Base-by-base conservation (phyloP, 331 rosid species). In the Arachis monticola region DNA sequence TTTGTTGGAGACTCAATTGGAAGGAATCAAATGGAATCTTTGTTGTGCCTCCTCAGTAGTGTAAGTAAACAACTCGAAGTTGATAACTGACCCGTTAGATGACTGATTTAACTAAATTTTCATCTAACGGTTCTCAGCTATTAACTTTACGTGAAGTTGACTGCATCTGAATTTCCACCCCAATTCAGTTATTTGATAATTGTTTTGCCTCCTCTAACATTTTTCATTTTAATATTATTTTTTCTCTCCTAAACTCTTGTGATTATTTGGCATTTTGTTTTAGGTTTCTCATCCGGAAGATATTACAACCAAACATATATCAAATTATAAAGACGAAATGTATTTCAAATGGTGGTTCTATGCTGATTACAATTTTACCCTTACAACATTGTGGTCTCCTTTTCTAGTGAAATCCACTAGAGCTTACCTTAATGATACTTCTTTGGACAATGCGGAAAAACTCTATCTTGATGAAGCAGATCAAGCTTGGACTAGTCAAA, bases 1-100 rank as follows among this genome's bases (percentile, higher is more conserved):
- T 91, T 91, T 72, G 84, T 89, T 51, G 94, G 97, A 10, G 97
- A 91, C 67, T 91, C 97, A 0, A 89, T 91, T 22, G 97, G 88
- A 13, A 82, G 80, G 62, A 91, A 89, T 61, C 97, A 91, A 65
- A 84, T 91, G 86, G 83, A 80, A 62, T 91, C 97, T 14, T 72
- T 91, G 60, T 6, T 89, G 64, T 91, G 97, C 85, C 92, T 91
- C 73, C 77, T 91, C 22, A 59, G 80, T 58, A 73, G 14, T 67
- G 94, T 88, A 79, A 85, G 89, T 80, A 44, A 48, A 11, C 5
- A 51, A 27, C 30, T 27, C 22, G 22, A 17, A 17, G 22, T 17
- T 17, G 22, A 17, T 17, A 17, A 17, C 22, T 17, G 22, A 17
- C 22, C 22, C 22, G 22, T 17, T 17, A 17, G 22, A 17, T 17